A percentile compares a stretch with the other conserved stretches of the same genome.
phyloP scores from a whole-genome alignment of 1,284 basidiomycete genomes.

The Fomitopsis schrenkii region DNA sequence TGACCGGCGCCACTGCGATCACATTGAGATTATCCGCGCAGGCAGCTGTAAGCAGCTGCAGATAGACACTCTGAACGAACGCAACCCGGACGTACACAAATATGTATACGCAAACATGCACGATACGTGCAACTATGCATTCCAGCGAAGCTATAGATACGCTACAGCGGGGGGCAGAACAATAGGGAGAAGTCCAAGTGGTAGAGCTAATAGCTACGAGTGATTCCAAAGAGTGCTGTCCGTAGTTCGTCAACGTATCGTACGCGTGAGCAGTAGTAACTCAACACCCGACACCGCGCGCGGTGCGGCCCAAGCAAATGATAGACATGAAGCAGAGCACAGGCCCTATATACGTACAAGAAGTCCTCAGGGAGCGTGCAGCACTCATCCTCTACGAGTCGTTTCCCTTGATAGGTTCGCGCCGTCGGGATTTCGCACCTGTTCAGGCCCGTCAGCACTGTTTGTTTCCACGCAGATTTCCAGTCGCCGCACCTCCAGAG shows the following conservation, averaged over 20 bases:
- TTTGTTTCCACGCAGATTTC: not conserved
- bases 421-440: constrained; percentile 27
- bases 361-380: not conserved
- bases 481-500: constrained; percentile 42
- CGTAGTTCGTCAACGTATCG: not conserved
- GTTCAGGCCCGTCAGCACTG: not conserved
- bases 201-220: not conserved
- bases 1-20: no score
- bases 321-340: not conserved
- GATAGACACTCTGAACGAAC: no score
- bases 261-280: not conserved
- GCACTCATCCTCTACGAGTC: constrained; percentile 7
- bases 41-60: no score
- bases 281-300: not conserved
- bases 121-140: not conserved
- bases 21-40: no score
- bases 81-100: no score
- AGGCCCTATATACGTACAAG: not conserved
- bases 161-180: not conserved
- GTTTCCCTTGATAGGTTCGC: constrained; percentile 19
- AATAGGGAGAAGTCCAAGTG: not conserved
- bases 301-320: not conserved
- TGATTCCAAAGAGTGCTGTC: not conserved
- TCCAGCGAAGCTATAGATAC: not conserved
- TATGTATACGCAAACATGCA: not conserved